Evolutionary conservation across 192 early-diverging fungal species (phyloP).

Genomic region (Backusella westeae): DNA sequence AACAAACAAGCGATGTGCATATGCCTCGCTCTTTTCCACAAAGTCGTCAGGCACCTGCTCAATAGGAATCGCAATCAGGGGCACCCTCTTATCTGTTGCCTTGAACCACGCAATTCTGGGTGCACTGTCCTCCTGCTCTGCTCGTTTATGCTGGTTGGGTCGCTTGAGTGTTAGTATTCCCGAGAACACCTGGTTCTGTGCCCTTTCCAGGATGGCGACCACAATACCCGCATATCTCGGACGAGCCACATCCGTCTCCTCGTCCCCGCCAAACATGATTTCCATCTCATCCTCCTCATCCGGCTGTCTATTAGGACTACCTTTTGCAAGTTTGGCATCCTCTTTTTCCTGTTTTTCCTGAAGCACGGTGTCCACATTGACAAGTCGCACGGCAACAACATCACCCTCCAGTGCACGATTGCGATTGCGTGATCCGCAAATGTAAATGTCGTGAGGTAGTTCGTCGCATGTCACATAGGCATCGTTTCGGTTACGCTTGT

Average conservation of each 20-base stretch:
- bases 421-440: slow-evolving; percentile 67
- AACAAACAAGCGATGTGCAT: slow-evolving; percentile 54
- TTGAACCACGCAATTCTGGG: slow-evolving; percentile 79
- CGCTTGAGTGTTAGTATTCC: slow-evolving; percentile 39
- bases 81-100: slow-evolving; percentile 80
- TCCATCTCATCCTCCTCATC: slow-evolving; percentile 55
- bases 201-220: slow-evolving; percentile 55
- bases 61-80: slow-evolving; percentile 72
- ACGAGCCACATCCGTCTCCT: slow-evolving; percentile 50
- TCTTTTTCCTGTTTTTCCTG: slow-evolving; percentile 53
- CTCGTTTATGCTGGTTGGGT: slow-evolving; percentile 28
- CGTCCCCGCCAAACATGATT: slow-evolving; percentile 45
- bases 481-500: slow-evolving; percentile 79
- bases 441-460: slow-evolving; percentile 74
- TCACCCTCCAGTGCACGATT: slow-evolving; percentile 88
- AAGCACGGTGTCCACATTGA: slow-evolving; percentile 65
- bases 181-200: slow-evolving; percentile 54
- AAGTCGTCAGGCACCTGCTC: slow-evolving; percentile 70
- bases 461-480: slow-evolving; percentile 84
- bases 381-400: slow-evolving; percentile 67
- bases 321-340: slow-evolving; percentile 54
- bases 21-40: slow-evolving; percentile 59
- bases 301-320: slow-evolving; percentile 43
- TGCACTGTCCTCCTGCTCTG: slow-evolving; percentile 33
- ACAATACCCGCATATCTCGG: slow-evolving; percentile 58